Evolutionary conservation across 208 protist species (phyloP), one percentile per base, ranked within the genome.

Genomic region (Trypanosoma avium): DNA sequence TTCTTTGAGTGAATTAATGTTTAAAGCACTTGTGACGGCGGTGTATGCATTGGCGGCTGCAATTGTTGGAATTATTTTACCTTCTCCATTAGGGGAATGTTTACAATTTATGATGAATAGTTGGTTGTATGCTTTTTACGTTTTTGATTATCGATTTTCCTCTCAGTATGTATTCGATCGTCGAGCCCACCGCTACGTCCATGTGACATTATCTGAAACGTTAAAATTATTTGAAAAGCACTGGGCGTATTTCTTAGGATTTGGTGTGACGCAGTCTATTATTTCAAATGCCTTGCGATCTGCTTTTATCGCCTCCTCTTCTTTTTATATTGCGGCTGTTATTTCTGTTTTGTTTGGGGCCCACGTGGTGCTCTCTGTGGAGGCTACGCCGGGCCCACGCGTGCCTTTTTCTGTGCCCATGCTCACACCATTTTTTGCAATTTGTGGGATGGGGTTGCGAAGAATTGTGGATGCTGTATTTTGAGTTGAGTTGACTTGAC

Each of bases 61-160:
- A 17, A 19, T 60, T 43, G 38, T 69, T 29, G 73, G 59, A 45
- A 40, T 36, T 5, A 15, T 64, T 61, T 1, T 65, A 64, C 55
- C 63, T 32, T 42, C 17, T 26, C 75, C 30, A 67, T 36, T 52
- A 29, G 58, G 70, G 57, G 30, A 5, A 10, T 70, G 12, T 59
- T 15, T 76, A 45, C 43, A 61, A 12, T 60, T 79, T 22, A 49
- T 81, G 19, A 69, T 92, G 52, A 86, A 86, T 29, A 70, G 75
- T 10, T 78, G 81, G 53, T 73, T 92, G 24, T 88, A 92, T 57
- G 66, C 70, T 36, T 86, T 92, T 48, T 92, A 88, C 48, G 81
- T 88, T 7, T 92, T 88, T 50, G 80, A 88, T 58, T 92, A 88
- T 66, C 73, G 81, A 52, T 17, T 73, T 36, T 73, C 67, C 29